Evolutionary conservation across 768 basidiomycete species (phyloP).

Genomic region (Mycena floridula): DNA sequence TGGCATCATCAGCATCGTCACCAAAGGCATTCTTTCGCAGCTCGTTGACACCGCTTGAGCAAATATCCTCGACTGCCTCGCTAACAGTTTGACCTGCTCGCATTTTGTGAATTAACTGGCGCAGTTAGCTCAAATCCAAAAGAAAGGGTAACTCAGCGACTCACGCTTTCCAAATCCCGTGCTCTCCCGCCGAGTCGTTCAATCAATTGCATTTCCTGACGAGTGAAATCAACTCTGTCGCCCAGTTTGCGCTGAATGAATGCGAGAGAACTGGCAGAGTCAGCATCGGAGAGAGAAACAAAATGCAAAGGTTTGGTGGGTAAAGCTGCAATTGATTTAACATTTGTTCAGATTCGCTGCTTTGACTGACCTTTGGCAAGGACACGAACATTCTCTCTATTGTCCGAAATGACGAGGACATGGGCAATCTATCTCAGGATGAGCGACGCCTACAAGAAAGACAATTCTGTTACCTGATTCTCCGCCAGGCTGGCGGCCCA

Average conservation of each 20-base stretch:
- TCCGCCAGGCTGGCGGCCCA: constrained; percentile 85
- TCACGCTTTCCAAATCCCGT: constrained; percentile 79
- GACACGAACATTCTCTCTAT: constrained; percentile 80
- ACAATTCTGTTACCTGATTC: constrained; percentile 48
- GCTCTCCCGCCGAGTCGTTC: constrained; percentile 84
- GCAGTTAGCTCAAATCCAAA: not conserved
- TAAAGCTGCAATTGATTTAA: constrained; percentile 45
- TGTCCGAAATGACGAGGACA: constrained; percentile 87
- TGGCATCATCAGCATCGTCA: constrained; percentile 86
- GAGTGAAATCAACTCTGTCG: constrained; percentile 50
- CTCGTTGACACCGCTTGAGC: constrained; percentile 72
- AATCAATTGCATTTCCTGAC: constrained; percentile 51
- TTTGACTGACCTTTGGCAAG: constrained; percentile 64
- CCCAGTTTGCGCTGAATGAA: constrained; percentile 78
- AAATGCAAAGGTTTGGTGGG: constrained; percentile 77
- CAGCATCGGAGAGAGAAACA: constrained; percentile 83
- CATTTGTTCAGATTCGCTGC: not conserved
- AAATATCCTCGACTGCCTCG: constrained; percentile 88
- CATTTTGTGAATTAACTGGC: constrained; percentile 80
- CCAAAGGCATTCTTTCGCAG: constrained; percentile 90
- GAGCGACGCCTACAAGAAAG: not conserved
- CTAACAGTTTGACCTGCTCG: constrained; percentile 63
- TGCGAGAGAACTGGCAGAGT: constrained; percentile 66
- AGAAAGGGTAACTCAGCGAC: constrained; percentile 16
- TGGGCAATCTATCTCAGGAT: constrained; percentile 64